Base-by-base conservation (phyloP, 208 protist genomes). In the Angomonas desouzai region DNA sequence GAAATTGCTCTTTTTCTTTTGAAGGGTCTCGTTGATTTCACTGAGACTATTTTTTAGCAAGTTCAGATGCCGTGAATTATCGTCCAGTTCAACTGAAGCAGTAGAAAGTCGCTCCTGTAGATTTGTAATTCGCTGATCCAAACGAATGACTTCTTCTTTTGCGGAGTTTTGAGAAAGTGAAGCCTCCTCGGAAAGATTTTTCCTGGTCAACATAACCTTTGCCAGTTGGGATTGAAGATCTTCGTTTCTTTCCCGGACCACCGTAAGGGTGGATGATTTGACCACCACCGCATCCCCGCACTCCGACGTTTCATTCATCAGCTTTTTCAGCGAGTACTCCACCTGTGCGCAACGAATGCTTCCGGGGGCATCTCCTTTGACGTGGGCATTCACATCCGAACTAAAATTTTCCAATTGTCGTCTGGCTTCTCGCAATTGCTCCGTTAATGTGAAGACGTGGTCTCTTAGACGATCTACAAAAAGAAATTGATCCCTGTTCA, bases 401-500 rank as follows among this genome's bases (percentile, higher is more conserved):
- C 58, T 67, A 20, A 92, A 73, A 47, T 38, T 64, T 56, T 85
- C 79, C 13, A 87, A 69, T 62, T 85, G 70, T 34, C 70, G 62
- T 6, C 82, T 74, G 11, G 79, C 48, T 48, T 89, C 81, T 10
- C 80, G 76, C 32, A 92, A 55, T 51, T 89, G 79, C 64, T 83
- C 68, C n/a, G 78, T 81, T 28, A 88, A 66, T 20, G 79, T 73
- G 48, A 87, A 79, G 22, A 89, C 82, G 40, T 88, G 74, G 61
- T 92, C 81, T 28, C 82, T 66, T 45, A 88, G 59, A 16, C 76
- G 72, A 64, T 88, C 81, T 13, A 89, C 75, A 25, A 88, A 61
- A 3, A 88, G 27, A 61, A 88, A 79, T 58, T 88, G 81, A 27
- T 92, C 81, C 32, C 61, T 74, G 70, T 70, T 87, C 56, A 91